Conservation (phyloP, 164 flowering plant species). For the Liquidambar formosana region DNA sequence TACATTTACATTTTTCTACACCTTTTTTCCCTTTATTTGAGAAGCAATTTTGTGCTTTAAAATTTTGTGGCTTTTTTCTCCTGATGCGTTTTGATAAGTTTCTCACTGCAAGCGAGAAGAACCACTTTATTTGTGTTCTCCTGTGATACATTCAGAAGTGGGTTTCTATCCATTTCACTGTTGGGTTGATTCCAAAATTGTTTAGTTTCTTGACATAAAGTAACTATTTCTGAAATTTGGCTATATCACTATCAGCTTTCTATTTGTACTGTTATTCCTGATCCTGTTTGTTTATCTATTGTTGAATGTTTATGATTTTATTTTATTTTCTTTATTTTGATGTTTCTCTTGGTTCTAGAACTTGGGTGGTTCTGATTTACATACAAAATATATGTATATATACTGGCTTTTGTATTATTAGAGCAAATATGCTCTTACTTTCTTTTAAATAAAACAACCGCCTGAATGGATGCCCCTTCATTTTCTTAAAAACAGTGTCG, state of each 20-base stretch:
- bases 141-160: background rate
- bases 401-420: too few relatives aligned
- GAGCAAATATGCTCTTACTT: too few relatives aligned
- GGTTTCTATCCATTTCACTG: background rate
- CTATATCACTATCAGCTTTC: background rate
- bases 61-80: background rate
- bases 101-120: background rate
- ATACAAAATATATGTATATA: too few relatives aligned
- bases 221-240: background rate
- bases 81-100: background rate
- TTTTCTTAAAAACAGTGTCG: too few relatives aligned
- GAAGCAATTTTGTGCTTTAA: too few relatives aligned
- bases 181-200: background rate
- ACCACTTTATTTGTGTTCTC: background rate
- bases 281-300: background rate
- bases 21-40: too few relatives aligned
- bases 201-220: background rate
- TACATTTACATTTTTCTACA: too few relatives aligned
- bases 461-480: too few relatives aligned
- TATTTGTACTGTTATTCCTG: background rate
- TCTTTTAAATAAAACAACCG: too few relatives aligned
- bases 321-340: background rate
- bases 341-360: background rate
- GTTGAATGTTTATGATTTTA: background rate
- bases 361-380: too few relatives aligned